These are phyloP conservation scores for Lentinula aciculospora DNA, from an alignment of 768 basidiomycete species.

Conservation along the genomic window DNA sequence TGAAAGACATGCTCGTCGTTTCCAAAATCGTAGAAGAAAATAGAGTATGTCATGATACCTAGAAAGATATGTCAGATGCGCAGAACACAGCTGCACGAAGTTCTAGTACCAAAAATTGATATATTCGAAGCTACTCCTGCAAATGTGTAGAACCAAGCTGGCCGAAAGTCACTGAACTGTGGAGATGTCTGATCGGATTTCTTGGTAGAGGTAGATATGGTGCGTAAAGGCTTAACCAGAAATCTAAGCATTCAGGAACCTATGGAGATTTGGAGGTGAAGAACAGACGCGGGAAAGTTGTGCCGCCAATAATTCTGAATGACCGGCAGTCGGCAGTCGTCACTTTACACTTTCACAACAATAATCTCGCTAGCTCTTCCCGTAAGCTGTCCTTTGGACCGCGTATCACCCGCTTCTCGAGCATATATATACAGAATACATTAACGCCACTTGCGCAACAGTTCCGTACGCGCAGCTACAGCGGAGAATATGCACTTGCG, in stretches of 20 bases:
- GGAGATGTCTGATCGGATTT: neutral
- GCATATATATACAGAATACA: too few species aligned
- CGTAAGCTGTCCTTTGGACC: too few species aligned
- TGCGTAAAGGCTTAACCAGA: neutral
- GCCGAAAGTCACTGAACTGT: constrained; percentile 40
- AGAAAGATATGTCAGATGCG: neutral
- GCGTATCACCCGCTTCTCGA: too few species aligned
- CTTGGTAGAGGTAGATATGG: neutral
- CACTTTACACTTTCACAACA: too few species aligned
- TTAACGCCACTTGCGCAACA: too few species aligned
- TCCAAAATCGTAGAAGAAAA: constrained; percentile 64
- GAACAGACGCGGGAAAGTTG: neutral
- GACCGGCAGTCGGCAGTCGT: neutral
- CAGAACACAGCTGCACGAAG: neutral
- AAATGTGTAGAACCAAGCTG: constrained; percentile 54
- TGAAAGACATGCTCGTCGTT: constrained; percentile 68
- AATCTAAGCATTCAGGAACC: neutral
- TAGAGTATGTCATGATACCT: constrained; percentile 52
- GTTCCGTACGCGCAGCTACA: too few species aligned
- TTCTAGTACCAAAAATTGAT: constrained; percentile 46
- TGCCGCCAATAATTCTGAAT: neutral
- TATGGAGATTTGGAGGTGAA: neutral
- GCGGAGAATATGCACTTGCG: too few species aligned
- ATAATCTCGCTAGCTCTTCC: too few species aligned
- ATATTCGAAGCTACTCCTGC: constrained; percentile 47